Percentiles rank a stretch among this genome's conserved stretches.
Conservation (phyloP, 371 early-diverging fungal genomes). For the Mortierella sp. region DNA sequence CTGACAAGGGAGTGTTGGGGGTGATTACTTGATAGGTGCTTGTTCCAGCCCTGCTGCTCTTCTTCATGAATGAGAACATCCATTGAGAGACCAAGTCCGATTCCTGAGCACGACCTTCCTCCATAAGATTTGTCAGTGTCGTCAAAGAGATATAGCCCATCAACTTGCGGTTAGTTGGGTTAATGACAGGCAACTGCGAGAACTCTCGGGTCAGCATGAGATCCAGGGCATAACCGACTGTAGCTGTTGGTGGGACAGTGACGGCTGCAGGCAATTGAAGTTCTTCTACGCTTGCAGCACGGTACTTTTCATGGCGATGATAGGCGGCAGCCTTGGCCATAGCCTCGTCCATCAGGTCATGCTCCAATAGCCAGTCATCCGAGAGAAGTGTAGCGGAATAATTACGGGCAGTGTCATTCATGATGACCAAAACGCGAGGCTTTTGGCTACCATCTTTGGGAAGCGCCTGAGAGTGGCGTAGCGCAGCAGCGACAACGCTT, state of each 20-base stretch:
- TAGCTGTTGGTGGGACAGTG: constrained; percentile 67
- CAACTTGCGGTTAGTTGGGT: constrained; percentile 69
- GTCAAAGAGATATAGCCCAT: constrained; percentile 83
- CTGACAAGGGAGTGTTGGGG: constrained; percentile 82
- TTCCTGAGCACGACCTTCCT: constrained; percentile 58
- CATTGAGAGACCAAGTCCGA: constrained; percentile 62
- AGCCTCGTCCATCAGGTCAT: constrained; percentile 75
- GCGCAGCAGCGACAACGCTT: constrained; percentile 76
- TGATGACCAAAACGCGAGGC: constrained; percentile 60
- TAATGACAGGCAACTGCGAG: constrained; percentile 88
- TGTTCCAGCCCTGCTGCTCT: constrained; percentile 34
- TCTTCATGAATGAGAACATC: constrained; percentile 72
- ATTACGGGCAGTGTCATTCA: constrained; percentile 78
- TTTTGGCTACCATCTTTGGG: constrained; percentile 28
- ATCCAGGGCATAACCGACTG: constrained; percentile 74
- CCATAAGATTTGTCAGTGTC: constrained; percentile 69
- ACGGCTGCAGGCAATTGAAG: constrained; percentile 87
- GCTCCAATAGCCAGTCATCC: constrained; percentile 81
- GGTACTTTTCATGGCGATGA: constrained; percentile 72
- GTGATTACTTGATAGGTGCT: constrained; percentile 78
- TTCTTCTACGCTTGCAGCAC: constrained; percentile 87
- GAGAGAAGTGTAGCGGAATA: constrained; percentile 76
- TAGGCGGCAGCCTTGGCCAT: constrained; percentile 70
- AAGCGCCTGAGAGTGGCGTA: constrained; percentile 55
- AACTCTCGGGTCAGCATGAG: constrained; percentile 86